Base-by-base conservation (phyloP, 2,329 filamentous ascomycete genomes). In the Penicillium polonicum region DNA sequence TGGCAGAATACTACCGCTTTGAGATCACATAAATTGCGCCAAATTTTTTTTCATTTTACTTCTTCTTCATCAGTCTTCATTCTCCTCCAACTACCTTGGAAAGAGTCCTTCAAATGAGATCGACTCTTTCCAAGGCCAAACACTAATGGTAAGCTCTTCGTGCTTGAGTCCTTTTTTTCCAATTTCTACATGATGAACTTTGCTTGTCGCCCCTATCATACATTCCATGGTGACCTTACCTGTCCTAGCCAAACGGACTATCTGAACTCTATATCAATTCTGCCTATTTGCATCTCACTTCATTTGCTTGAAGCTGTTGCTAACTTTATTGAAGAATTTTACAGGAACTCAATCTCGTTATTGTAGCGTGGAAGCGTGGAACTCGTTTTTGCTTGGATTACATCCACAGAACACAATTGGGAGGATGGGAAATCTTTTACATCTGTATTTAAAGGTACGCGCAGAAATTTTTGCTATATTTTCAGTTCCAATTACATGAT, bases 201-300 rank as follows among this genome's bases (percentile, higher is more conserved):
- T 74, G 76, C 42, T 80, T 85, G 82, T 85, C 83, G 83, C 83
- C 83, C 83, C 83, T 85, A 85, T 84, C 83, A 78, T 77, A 84
- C 81, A 73, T 74, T 70, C 70, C 66, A 71, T 85, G 83, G 81
- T 84, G 82, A 85, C 78, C 79, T 80, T 83, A 82, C 72, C 80
- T 82, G 82, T 84, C 81, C 77, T 73, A 79, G 79, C 82, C 82
- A 84, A 85, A 84, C 80, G 80, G 81, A 84, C 82, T 74, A 73
- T 75, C 81, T 83, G 81, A 83, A 49, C 41, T 52, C 33, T 31
- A 36, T 48, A 50, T 27, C 59, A 45, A 42, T 48, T 57, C 15
- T 52, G 46, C 53, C 25, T 38, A 35, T 44, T 51, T 66, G 36
- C 49, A 48, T 60, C 46, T 50, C 35, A 42, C 42, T 43, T 56